A percentile compares a stretch with the other conserved stretches of the same genome.
These are phyloP conservation scores for Fusarium citri DNA, from an alignment of 2,329 filamentous ascomycete genomes.

Conservation along the genomic window DNA sequence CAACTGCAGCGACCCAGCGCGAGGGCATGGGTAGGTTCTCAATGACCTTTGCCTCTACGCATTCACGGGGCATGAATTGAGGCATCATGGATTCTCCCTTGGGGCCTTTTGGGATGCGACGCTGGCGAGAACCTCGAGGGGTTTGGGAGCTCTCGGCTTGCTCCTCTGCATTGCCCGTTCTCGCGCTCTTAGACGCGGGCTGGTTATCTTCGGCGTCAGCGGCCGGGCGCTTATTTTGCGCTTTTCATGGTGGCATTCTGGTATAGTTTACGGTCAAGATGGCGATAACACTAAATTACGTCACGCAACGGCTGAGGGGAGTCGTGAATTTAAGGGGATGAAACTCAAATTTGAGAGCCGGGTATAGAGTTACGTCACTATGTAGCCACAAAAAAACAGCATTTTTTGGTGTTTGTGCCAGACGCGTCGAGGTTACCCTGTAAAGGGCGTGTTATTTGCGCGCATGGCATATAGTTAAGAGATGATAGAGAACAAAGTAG, in stretches of 20 bases:
- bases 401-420: neutral
- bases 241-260: slow-evolving; percentile 18
- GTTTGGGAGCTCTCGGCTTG: neutral
- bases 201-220: neutral
- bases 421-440: neutral
- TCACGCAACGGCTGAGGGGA: neutral
- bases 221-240: slow-evolving; percentile 6
- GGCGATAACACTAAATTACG: neutral
- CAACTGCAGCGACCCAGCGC: slow-evolving; percentile 26
- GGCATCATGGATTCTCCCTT: slow-evolving; percentile 35
- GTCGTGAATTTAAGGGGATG: neutral
- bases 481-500: neutral
- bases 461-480: neutral
- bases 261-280: neutral
- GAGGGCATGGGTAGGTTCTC: slow-evolving; percentile 24
- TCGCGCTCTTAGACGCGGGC: slow-evolving; percentile 10
- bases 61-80: slow-evolving; percentile 28
- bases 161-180: neutral
- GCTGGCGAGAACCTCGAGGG: neutral
- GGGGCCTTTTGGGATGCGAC: slow-evolving; percentile 18
- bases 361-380: neutral
- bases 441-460: neutral
- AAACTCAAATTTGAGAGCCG: neutral
- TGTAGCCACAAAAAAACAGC: neutral
- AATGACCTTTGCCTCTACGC: slow-evolving; percentile 1